These are phyloP conservation scores for Annulohypoxylon moriforme DNA, from an alignment of 495 filamentous ascomycete species.

Conservation along the genomic window DNA sequence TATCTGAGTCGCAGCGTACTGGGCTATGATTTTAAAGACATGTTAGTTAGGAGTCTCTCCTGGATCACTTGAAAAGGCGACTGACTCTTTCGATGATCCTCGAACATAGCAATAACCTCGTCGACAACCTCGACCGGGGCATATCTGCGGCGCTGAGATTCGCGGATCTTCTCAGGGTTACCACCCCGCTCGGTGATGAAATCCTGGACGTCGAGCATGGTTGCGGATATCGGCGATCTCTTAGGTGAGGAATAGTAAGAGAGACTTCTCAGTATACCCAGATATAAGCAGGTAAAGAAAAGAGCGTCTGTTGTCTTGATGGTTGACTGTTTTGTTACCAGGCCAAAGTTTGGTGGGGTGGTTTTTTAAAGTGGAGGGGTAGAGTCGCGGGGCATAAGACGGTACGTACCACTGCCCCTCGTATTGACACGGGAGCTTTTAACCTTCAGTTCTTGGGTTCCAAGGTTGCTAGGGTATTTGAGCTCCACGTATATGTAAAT, in stretches of 20 bases:
- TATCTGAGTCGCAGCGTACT: conserved; percentile 83
- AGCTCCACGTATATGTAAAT: no score
- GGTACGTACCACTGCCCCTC: conserved; percentile 18
- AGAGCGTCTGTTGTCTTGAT: conserved; percentile 3
- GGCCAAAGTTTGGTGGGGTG: conserved; percentile 46
- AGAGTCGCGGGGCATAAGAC: conserved; percentile 23
- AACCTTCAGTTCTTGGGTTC: not conserved
- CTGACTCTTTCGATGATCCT: conserved; percentile 84
- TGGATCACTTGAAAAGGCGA: conserved; percentile 6
- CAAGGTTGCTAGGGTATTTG: not conserved
- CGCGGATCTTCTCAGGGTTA: conserved; percentile 86
- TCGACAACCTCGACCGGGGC: conserved; percentile 87
- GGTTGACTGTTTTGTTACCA: conserved; percentile 19
- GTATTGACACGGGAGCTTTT: not conserved
- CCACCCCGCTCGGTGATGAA: conserved; percentile 90
- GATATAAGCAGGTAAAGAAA: conserved; percentile 68
- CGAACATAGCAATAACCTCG: conserved; percentile 86
- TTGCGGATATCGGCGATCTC: not conserved
- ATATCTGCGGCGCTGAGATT: conserved; percentile 84
- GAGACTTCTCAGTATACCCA: not conserved
- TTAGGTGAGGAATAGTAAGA: not conserved
- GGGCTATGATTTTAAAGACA: conserved; percentile 59
- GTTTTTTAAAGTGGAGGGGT: conserved; percentile 37
- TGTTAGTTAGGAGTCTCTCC: not conserved
- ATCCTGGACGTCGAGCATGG: conserved; percentile 82